Conservation (phyloP, 208 protist species). For the Wallacemonas sp. region DNA sequence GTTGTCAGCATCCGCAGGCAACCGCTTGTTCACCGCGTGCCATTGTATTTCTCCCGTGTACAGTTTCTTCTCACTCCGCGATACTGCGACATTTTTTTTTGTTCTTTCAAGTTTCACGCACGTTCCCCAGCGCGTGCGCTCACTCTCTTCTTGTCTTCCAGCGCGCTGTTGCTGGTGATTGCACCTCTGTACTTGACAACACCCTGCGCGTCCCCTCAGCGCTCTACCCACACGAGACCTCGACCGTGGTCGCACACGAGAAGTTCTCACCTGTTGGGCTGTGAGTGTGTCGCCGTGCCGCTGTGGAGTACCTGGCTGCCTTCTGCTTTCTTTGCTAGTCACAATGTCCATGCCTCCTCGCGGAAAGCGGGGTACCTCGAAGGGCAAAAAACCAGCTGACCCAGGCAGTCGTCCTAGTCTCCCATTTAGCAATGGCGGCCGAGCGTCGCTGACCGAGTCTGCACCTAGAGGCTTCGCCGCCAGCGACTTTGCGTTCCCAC, state of each 20-base stretch:
- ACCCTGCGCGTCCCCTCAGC: no score
- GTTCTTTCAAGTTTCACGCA: background rate
- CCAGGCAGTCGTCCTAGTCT: background rate
- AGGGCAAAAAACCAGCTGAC: background rate
- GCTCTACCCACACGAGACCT: no score
- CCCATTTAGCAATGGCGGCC: background rate
- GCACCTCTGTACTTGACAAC: no score
- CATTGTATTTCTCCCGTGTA: no score
- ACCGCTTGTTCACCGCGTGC: no score
- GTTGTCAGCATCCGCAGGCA: no score
- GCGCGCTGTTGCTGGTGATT: no score
- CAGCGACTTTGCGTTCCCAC: slow-evolving; percentile 1
- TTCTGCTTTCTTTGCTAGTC: no score
- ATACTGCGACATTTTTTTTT: background rate
- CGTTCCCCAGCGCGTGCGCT: background rate
- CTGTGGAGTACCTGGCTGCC: no score
- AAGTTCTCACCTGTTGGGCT: no score
- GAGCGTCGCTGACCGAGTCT: background rate
- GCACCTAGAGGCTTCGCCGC: background rate
- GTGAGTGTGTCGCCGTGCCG: no score
- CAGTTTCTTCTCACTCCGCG: background rate
- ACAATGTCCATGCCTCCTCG: slow-evolving; percentile 2
- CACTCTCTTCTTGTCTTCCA: background rate
- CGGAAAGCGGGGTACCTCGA: background rate
- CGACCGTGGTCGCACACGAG: no score